phyloP scores from a whole-genome alignment of 2,329 filamentous ascomycete genomes.

The Lecanoromycetidae sp. region DNA sequence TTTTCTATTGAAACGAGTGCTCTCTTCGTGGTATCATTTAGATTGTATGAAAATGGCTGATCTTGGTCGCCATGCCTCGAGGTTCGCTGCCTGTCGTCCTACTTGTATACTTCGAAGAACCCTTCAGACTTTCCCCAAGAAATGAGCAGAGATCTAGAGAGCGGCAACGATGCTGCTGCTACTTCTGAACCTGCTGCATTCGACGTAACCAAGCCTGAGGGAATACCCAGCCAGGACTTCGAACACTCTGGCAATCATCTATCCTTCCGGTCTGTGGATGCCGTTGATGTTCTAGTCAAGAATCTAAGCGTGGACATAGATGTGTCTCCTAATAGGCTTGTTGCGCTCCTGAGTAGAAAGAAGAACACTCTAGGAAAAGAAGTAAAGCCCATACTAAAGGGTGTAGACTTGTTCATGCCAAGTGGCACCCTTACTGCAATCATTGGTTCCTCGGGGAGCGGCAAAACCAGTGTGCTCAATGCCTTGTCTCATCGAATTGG shows the following conservation, averaged over 20 bases:
- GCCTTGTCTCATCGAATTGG: slow-evolving; percentile 57
- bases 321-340: slow-evolving; percentile 11
- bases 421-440: slow-evolving; percentile 62
- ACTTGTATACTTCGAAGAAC: too few species aligned
- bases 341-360: slow-evolving; percentile 23
- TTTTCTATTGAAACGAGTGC: background rate
- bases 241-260: slow-evolving; percentile 21
- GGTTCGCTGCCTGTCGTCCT: too few species aligned
- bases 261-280: slow-evolving; percentile 30
- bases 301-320: slow-evolving; percentile 22
- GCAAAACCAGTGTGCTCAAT: slow-evolving; percentile 62
- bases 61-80: too few species aligned
- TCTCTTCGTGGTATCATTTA: too few species aligned
- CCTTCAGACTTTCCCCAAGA: too few species aligned
- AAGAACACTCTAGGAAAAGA: slow-evolving; percentile 15
- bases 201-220: too few species aligned
- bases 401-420: slow-evolving; percentile 51
- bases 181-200: background rate
- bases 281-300: slow-evolving; percentile 29
- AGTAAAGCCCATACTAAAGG: slow-evolving; percentile 44
- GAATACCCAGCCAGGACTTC: background rate
- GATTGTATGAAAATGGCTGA: too few species aligned
- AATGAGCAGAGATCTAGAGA: slow-evolving; percentile 1
- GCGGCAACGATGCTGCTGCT: background rate
- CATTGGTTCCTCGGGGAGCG: slow-evolving; percentile 60